Evolutionary conservation across 2,329 filamentous ascomycete species (phyloP).

Genomic region (Fusarium sp.): DNA sequence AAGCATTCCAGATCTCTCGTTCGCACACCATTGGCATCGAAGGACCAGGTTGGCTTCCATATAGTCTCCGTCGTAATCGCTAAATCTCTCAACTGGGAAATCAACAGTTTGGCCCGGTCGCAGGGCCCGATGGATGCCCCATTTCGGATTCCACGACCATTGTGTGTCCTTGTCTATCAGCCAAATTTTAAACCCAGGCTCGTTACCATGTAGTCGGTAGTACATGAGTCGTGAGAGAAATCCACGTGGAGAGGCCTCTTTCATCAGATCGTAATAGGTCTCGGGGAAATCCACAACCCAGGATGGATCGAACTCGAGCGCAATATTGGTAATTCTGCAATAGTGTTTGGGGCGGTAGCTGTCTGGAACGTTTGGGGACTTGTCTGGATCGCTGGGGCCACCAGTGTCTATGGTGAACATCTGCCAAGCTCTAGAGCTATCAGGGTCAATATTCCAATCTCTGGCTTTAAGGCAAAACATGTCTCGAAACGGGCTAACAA

Average conservation of each 20-base stretch:
- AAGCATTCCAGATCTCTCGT: not conserved
- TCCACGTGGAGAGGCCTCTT: not conserved
- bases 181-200: not conserved
- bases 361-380: not conserved
- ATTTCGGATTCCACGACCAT: not conserved
- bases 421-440: not conserved
- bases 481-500: not conserved
- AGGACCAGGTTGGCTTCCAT: not conserved
- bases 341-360: rapidly evolving
- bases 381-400: rapidly evolving
- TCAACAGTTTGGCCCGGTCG: not conserved
- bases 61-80: not conserved
- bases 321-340: not conserved
- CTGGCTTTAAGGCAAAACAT: conserved; percentile 4
- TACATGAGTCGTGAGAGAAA: not conserved
- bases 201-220: not conserved
- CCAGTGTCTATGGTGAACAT: not conserved
- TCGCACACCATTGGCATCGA: not conserved
- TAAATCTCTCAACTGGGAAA: not conserved
- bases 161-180: not conserved
- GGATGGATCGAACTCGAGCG: not conserved
- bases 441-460: not conserved
- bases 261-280: not conserved
- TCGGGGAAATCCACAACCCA: not conserved
- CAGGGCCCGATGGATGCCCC: not conserved